Base-by-base conservation (phyloP, 139 green algal species). In the Coelastrella sp. region DNA sequence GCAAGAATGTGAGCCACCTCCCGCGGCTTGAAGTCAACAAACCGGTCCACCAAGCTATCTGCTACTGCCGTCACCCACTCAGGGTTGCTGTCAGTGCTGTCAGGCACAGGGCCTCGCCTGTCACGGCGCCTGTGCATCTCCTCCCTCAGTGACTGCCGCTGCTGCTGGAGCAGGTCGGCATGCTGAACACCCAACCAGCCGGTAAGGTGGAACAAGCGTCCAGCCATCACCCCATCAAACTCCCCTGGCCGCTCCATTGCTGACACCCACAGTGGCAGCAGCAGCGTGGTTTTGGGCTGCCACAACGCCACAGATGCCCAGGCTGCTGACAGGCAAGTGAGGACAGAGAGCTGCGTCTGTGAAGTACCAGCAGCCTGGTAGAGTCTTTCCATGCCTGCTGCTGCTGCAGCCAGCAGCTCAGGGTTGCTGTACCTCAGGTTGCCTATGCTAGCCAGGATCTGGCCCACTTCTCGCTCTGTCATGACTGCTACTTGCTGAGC, bases 361-460 rank as follows among this genome's bases (percentile, higher is more conserved):
- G 10, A 56, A 1, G 24, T 65, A 22, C 12, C 66, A n/a, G 58
- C 15, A 22, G 24, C 59, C 59, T 61, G 22, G 59, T 57, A 68
- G 20, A 81, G 57, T 20, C 11, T n/a, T 20, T 76, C 63, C 72
- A 87, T 78, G 12, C 20, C 81, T 63, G 82, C 82, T 65, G 82
- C 82, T 78, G 65, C 82, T 35, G 84, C 84, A 17, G 84, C 19
- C 84, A 88, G 24, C 6, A 88, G 84, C 19, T 81, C 68, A 0
- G 17, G 7, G 15, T 80, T 68, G 27, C 10, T 27, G 68, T 88
- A 88, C 49, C 68, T 22, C 7, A 88, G 6, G 4, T n/a, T 24
- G 6, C 20, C 25, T 7, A 88, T n/a, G 20, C 19, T 57, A 11
- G 66, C 35, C 6, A 88, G 49, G 9, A 82, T 14, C 20, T 81